phyloP scores from a whole-genome alignment of 257 asterid species.

The Gardenia jasminoides region DNA sequence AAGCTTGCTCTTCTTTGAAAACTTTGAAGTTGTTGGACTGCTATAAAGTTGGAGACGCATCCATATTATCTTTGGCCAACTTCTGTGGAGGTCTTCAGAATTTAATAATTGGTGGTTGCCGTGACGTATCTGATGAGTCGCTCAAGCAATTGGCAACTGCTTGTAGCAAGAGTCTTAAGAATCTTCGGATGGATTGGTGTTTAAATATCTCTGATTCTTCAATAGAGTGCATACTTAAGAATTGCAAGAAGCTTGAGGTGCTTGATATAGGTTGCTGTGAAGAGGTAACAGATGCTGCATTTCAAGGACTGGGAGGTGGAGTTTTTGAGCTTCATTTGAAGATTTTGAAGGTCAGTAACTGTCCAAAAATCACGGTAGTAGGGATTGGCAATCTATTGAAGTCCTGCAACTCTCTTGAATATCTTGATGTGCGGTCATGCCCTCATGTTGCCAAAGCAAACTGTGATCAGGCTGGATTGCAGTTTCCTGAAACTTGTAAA shows the following conservation, averaged over 20 bases:
- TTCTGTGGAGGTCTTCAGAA: slow-evolving; percentile 67
- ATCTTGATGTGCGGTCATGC: slow-evolving; percentile 85
- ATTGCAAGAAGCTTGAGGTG: slow-evolving; percentile 76
- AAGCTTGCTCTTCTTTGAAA: slow-evolving; percentile 60
- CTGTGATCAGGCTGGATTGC: slow-evolving; percentile 71
- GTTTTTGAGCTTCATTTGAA: slow-evolving; percentile 47
- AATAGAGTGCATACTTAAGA: slow-evolving; percentile 44
- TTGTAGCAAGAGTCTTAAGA: slow-evolving; percentile 57
- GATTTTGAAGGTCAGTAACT: slow-evolving; percentile 68
- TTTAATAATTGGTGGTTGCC: slow-evolving; percentile 82
- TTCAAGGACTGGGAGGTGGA: slow-evolving; percentile 54
- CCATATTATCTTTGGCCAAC: slow-evolving; percentile 55
- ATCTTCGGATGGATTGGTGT: slow-evolving; percentile 97
- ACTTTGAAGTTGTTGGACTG: slow-evolving; percentile 80
- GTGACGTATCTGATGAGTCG: slow-evolving; percentile 62
- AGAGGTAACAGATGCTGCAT: slow-evolving; percentile 78
- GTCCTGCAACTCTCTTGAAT: slow-evolving; percentile 66
- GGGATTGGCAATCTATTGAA: slow-evolving; percentile 56
- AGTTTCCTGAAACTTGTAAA: slow-evolving; percentile 66
- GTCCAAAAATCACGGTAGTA: slow-evolving; percentile 75
- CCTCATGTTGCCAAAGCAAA: slow-evolving; percentile 61
- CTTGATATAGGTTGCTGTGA: slow-evolving; percentile 94
- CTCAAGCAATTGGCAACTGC: slow-evolving; percentile 60
- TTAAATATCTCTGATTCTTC: slow-evolving; percentile 63
- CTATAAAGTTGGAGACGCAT: slow-evolving; percentile 68